Base-by-base conservation (phyloP, 1,139 yeast genomes). In the Magnusiomyces fungicola region DNA sequence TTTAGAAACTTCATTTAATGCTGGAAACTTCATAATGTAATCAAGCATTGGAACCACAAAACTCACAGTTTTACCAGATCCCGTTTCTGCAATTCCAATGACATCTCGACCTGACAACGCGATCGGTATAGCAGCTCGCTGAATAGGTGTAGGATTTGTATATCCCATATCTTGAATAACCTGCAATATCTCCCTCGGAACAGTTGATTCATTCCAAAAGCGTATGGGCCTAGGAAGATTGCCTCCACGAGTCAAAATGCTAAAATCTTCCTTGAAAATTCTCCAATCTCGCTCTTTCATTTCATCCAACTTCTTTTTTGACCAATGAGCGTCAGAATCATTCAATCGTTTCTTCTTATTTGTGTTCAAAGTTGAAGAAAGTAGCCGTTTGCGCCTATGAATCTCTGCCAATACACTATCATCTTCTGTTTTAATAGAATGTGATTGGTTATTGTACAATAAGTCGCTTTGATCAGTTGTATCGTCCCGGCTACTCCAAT, bases 21-120 rank as follows among this genome's bases (percentile, higher is more conserved):
- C 59, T 1, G 78, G 75, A n/a, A 73, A 55, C 40, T 73, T 74
- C 51, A 76, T 56, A 12, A 87, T 69, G 55, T 81, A 82, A 3
- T 80, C 65, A 5, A 88, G 61, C 47, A 88, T 67, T 0, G 98
- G 97, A 1, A 90, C 68, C 25, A 86, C 68, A 65, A 83, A 92
- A 9, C 95, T 85, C 27, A 89, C 71, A 0, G 98, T 92, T 63
- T 92, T 92, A 61, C 97, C 98, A 0, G 96, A 86, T 23, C 97
- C 98, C 0, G 98, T 92, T 58, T 89, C 92, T 0, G 97, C 97
- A n/a, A 90, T 78, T 24, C 96, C 97, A 24, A 90, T 74, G 3
- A 88, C 73, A 63, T 92, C 97, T 39, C 76, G 64, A 3, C 73
- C 68, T 0, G 69, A 63, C 33, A 84, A 58, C 0, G 87, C 86